Base-by-base conservation (phyloP, 257 asterid genomes). In the Ajuga chamaepitys region DNA sequence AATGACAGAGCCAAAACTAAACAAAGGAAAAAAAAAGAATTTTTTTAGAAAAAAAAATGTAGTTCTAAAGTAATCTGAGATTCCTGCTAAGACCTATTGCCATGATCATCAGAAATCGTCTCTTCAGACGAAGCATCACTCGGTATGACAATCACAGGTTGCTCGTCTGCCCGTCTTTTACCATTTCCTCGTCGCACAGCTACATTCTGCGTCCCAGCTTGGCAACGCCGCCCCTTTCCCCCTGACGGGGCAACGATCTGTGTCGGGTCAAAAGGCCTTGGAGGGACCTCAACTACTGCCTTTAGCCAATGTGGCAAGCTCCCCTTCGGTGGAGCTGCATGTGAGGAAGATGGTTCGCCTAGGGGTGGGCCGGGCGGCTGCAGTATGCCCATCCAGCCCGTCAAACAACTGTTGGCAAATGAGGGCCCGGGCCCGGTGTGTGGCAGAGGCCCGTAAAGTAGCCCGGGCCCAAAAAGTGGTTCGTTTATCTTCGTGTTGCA, bases 71-170 rank as follows among this genome's bases (percentile, higher is more conserved):
- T 35, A 50, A 62, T n/a, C 28, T 58, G 24, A 40, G 22, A 9
- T 40, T 34, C n/a, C 54, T 55, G 63, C 78, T 80, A 82, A 56
- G 70, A 56, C 70, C 70, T 73, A 35, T 34, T 26, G 64, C 60
- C 41, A 54, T 44, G 77, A 58, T 88, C 81, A 69, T 86, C 96
- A 2, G 92, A 88, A 38, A 88, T 77, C 1, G 96, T 88, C 76
- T 84, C 95, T 71, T 88, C 96, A 0, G 96, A 86, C 14, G 96
- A 86, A 25, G 86, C 88, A 51, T 84, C 95, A 10, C 92, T 81
- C 4, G 80, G 74, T 73, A 84, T 79, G 50, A 79, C 37, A 47
- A 86, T 73, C 82, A n/a, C n/a, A n/a, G n/a, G n/a, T n/a, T n/a
- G n/a, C n/a, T n/a, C n/a, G n/a, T n/a, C n/a, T n/a, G n/a, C n/a